Evolutionary conservation across 257 asterid species (phyloP), one percentile per base, ranked within the genome.

Genomic region (Solanum virginianum): DNA sequence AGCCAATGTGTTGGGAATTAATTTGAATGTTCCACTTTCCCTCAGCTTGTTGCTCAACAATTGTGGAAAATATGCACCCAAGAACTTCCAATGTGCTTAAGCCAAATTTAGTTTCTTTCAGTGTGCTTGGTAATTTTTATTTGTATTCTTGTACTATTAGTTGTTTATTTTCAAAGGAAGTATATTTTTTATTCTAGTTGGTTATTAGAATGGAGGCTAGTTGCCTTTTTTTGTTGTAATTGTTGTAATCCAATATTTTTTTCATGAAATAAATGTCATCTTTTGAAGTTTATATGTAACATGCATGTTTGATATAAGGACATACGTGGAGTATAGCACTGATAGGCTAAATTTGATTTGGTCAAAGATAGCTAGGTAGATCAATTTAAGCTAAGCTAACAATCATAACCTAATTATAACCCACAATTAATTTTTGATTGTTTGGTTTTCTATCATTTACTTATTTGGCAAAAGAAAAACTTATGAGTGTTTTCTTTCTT

Each of bases 1-100:
- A 10, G 90, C 88, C 6, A 68, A 88, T 32, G 2, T 83, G 1
- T 71, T 80, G 87, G 88, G 88, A 17, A 79, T 88, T 45, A 79
- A 83, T 3, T 56, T 88, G 0, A 79, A 83, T 10, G 3, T 85
- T 4, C 80, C 86, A 1, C 10, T 83, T 80, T 18, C 86, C 1
- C 85, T 85, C 0, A 83, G 18, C 72, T 39, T 85, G 85, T 8
- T 88, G 51, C 86, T 86, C 29, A 88, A 88, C 66, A 26, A 70
- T 6, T 88, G 90, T 12, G 85, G 74, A 22, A 88, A 79, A 32
- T 32, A 83, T 17, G 51, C 56, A 0, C 84, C 87, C 2, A 53
- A 81, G 17, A 39, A 65, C 53, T 85, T 80, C 62, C 41, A 80
- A 12, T 85, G 87, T 15, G 14, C 13, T 0, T 85, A 80, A 85